Conservation (phyloP, 768 basidiomycete genomes). For the Lentinula lateritia region DNA sequence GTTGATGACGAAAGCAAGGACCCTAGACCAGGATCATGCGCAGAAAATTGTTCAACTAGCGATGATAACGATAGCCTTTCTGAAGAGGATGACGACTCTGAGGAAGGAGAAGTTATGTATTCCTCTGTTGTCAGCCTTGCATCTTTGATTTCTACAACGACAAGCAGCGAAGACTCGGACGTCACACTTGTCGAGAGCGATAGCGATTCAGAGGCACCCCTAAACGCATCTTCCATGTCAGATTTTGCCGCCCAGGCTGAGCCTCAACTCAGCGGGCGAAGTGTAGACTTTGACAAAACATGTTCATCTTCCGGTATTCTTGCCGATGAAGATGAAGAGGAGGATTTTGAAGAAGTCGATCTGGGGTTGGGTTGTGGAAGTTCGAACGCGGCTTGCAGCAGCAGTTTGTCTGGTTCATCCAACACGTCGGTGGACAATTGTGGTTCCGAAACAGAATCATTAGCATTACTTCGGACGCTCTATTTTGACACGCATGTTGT, state of each 20-base stretch:
- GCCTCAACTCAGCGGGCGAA: neutral
- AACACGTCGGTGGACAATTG: neutral
- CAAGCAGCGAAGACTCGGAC: conserved; percentile 45
- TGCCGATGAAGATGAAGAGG: neutral
- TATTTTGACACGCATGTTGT: neutral
- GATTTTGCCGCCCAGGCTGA: neutral
- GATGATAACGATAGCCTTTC: neutral
- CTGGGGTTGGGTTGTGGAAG: neutral
- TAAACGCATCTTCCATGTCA: neutral
- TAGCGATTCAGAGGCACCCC: conserved; percentile 23
- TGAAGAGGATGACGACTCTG: conserved; percentile 13
- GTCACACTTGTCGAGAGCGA: conserved; percentile 52
- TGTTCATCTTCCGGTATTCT: neutral
- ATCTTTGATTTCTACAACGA: conserved; percentile 23
- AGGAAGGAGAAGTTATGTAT: conserved; percentile 21
- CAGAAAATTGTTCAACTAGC: neutral
- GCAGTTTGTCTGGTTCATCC: neutral
- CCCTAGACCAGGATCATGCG: neutral
- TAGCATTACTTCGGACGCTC: neutral
- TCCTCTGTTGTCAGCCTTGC: conserved; percentile 22
- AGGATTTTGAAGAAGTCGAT: conserved; percentile 3
- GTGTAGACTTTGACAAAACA: neutral
- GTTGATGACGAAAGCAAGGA: neutral
- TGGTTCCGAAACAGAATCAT: neutral
- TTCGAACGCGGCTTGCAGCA: neutral